These are phyloP conservation scores for Naganishia sp. DNA, from an alignment of 1,284 basidiomycete species.

Conservation along the genomic window DNA sequence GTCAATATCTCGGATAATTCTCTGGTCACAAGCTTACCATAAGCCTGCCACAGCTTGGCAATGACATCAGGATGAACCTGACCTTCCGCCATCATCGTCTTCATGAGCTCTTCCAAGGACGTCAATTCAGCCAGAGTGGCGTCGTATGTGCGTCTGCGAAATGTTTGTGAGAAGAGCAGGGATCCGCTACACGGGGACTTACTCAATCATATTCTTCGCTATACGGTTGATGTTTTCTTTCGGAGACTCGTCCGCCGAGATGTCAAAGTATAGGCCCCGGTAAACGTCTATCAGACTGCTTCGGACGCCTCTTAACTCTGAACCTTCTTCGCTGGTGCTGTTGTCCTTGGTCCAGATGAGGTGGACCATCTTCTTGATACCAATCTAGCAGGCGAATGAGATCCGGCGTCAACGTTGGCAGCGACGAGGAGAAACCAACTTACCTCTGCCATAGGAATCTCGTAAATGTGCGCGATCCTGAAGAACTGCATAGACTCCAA, in stretches of 20 bases:
- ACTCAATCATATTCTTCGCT: slow-evolving; percentile 98
- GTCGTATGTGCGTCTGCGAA: slow-evolving; percentile 73
- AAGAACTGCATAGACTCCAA: slow-evolving; percentile 96
- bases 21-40: slow-evolving; percentile 63
- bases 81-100: slow-evolving; percentile 82
- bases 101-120: slow-evolving; percentile 92
- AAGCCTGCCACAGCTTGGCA: slow-evolving; percentile 91
- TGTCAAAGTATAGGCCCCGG: slow-evolving; percentile 83
- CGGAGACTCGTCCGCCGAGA: slow-evolving; percentile 62
- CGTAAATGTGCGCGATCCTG: slow-evolving; percentile 78
- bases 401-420: slow-evolving; percentile 2
- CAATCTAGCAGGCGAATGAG: slow-evolving; percentile 57
- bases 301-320: slow-evolving; percentile 81
- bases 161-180: slow-evolving; percentile 10
- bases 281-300: slow-evolving; percentile 89
- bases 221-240: slow-evolving; percentile 91
- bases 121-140: slow-evolving; percentile 94
- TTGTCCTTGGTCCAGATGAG: slow-evolving; percentile 98
- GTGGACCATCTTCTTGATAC: slow-evolving; percentile 95
- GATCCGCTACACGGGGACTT: slow-evolving; percentile 47
- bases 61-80: slow-evolving; percentile 83
- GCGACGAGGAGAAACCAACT: slow-evolving; percentile 34
- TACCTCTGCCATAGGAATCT: slow-evolving; percentile 74
- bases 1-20: neutral
- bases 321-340: slow-evolving; percentile 65